These are phyloP conservation scores for Sugiyamaella novakii DNA, from an alignment of 1,139 yeast genomes.

Conservation along the genomic window DNA sequence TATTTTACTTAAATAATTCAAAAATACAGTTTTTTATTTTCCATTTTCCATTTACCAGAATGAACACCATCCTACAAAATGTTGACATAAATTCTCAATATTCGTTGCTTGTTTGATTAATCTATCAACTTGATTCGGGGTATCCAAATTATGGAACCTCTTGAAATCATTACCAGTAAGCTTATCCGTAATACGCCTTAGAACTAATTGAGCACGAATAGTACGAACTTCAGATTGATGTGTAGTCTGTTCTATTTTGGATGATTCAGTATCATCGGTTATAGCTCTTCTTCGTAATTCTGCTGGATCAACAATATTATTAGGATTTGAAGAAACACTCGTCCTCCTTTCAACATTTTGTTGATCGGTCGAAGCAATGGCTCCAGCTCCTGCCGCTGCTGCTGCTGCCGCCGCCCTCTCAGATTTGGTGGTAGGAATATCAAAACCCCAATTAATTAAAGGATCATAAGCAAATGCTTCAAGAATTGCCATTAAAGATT, in stretches of 20 bases:
- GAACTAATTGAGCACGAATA: constrained; percentile 88
- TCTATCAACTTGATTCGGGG: constrained; percentile 89
- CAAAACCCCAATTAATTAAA: constrained; percentile 97
- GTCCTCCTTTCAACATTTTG: constrained; percentile 11
- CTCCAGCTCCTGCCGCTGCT: constrained; percentile 17
- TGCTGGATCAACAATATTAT: constrained; percentile 62
- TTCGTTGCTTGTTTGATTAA: constrained; percentile 95
- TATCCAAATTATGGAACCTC: constrained; percentile 67
- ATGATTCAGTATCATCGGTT: constrained; percentile 75
- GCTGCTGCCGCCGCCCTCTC: constrained; percentile 14
- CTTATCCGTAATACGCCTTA: constrained; percentile 88
- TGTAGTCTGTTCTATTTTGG: constrained; percentile 60
- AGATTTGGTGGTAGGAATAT: constrained; percentile 67
- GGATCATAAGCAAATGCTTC: constrained; percentile 99
- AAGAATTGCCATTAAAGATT: constrained; percentile 94
- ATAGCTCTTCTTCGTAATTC: constrained; percentile 73
- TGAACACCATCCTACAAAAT: constrained; percentile 98
- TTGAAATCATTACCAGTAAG: constrained; percentile 92
- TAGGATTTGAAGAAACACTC: constrained; percentile 49
- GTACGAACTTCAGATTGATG: constrained; percentile 81
- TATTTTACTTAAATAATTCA: constrained; percentile 4
- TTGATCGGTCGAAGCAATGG: constrained; percentile 17
- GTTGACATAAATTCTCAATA: constrained; percentile 94
- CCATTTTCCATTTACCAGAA: constrained; percentile 67
- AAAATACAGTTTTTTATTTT: not conserved